A percentile compares a stretch with the other conserved stretches of the same genome.
phyloP scores from a whole-genome alignment of 75 land plant species.

The Selaginella tamariscina region DNA sequence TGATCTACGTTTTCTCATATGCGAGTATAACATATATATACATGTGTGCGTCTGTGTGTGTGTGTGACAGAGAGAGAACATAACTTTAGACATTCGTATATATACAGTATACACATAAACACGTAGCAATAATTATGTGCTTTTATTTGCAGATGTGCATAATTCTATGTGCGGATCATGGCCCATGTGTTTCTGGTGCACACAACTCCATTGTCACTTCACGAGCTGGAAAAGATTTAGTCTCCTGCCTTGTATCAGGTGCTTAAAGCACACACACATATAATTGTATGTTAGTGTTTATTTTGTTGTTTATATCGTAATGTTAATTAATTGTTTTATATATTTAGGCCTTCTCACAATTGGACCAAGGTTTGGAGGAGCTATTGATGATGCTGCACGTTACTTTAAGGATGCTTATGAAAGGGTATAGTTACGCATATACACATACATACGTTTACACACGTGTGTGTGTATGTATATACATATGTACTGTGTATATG shows the following conservation, averaged over 20 bases:
- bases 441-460: neutral
- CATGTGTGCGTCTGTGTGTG: neutral
- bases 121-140: neutral
- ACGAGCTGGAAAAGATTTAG: constrained; percentile 94
- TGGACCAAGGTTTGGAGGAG: constrained; percentile 99
- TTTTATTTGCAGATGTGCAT: constrained; percentile 64
- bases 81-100: constrained; percentile 2
- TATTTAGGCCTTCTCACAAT: constrained; percentile 83
- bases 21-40: neutral
- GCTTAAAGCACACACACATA: neutral
- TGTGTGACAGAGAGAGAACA: neutral
- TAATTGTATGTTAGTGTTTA: neutral
- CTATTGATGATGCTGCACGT: constrained; percentile 98
- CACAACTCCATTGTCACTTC: constrained; percentile 97
- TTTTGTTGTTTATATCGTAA: neutral
- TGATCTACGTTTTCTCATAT: constrained; percentile 8
- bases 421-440: constrained; percentile 23
- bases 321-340: constrained; percentile 3
- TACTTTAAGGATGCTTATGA: constrained; percentile 98
- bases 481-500: too few relatives aligned
- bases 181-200: constrained; percentile 99
- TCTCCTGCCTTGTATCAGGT: constrained; percentile 97
- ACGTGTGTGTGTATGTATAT: neutral
- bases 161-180: constrained; percentile 98
- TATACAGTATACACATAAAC: neutral